These are phyloP conservation scores for Pythium diclinum DNA, from an alignment of 352 stramenopile species.

Conservation along the genomic window DNA sequence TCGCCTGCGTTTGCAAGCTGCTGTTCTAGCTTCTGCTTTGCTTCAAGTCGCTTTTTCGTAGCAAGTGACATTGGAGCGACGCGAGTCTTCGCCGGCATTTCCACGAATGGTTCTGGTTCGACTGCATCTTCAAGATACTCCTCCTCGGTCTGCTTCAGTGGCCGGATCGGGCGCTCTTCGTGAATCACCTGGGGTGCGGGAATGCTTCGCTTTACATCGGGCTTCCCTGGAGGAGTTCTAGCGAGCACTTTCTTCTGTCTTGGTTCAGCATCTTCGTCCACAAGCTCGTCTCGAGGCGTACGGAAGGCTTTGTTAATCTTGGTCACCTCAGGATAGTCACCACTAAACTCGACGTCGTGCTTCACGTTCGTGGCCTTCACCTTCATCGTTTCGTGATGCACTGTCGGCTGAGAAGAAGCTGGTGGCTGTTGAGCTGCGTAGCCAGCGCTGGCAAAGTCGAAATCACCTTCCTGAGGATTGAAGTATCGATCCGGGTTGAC, in stretches of 20 bases:
- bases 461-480: slow-evolving; percentile 27
- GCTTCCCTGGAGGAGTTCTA: neutral
- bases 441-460: slow-evolving; percentile 14
- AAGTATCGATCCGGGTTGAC: slow-evolving; percentile 8
- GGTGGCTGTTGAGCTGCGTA: slow-evolving; percentile 21
- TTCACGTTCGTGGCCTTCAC: neutral
- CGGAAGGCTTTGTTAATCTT: neutral
- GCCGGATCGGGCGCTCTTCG: slow-evolving; percentile 47
- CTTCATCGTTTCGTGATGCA: slow-evolving; percentile 7
- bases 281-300: neutral
- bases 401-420: neutral
- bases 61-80: slow-evolving; percentile 33
- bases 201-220: neutral
- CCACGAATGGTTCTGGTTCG: neutral
- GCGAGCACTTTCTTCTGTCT: neutral
- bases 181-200: neutral
- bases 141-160: slow-evolving; percentile 13
- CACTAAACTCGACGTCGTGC: neutral
- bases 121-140: slow-evolving; percentile 9
- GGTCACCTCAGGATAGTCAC: neutral
- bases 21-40: slow-evolving; percentile 49
- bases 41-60: slow-evolving; percentile 61
- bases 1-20: neutral
- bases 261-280: neutral
- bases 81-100: slow-evolving; percentile 7